Base-by-base conservation (phyloP, 768 basidiomycete genomes). In the Phlegmacium glaucopus region DNA sequence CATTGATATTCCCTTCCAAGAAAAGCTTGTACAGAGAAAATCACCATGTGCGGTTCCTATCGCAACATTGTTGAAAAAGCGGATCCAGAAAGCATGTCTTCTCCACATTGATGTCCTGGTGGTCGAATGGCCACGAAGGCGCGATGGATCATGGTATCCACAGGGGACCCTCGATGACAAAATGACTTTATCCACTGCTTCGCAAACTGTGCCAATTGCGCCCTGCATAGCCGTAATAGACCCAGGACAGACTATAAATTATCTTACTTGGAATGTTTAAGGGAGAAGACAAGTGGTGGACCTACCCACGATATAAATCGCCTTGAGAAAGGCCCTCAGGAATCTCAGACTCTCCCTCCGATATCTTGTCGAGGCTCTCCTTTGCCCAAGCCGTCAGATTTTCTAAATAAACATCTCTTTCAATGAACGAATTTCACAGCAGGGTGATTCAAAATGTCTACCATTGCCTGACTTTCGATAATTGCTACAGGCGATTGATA, bases 101-200 rank as follows among this genome's bases (percentile, higher is more conserved):
- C 92, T 2, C 90, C 90, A 59, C 94, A 95, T 56, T 97, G 94
- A 71, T 96, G 94, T 1, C 95, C 94, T 0, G 94, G 94, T 0
- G 94, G 94, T 42, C 94, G 70, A 15, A 96, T 77, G 0, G 83
- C 85, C 9, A 90, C 91, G 62, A 97, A 97, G 0, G 88, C 90
- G 56, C 70, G 70, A 49, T 67, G 53, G 40, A 61, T 39, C 0
- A 52, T 42, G 5, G 49, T 18, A 17, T 44, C 25, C 9, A 39
- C 8, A 47, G 48, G 9, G 35, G 49, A 15, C 2, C 48, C 42
- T 4, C 4, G 52, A 49, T 2, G 64, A 56, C 26, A 57, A 36
- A 9, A 85, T 53, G 12, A 93, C 77, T 1, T 63, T 66, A 47
- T 97, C 93, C 0, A 97, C 85, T 0, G 92, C 93, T 66, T 95